Base-by-base conservation (phyloP, 2,329 filamentous ascomycete species). In the Arachnomyces sp. region DNA sequence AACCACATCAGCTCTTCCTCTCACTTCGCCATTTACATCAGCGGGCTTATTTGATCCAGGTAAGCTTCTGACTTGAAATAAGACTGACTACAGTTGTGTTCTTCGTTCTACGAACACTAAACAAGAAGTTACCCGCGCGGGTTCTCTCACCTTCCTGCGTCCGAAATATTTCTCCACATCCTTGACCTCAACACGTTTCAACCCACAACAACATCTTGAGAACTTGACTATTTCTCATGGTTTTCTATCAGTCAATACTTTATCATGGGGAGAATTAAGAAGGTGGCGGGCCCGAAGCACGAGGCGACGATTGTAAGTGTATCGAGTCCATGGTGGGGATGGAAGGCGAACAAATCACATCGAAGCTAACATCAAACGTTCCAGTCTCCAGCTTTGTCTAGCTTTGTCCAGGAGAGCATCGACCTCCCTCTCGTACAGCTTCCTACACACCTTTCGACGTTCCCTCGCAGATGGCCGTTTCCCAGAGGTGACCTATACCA, bases 401-500 rank as follows among this genome's bases (percentile, higher is more conserved):
- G 83, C 39, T 96, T 89, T 59, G 82, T 95, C 55, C 72, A 81
- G 54, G 73, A 74, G 51, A 80, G 84, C 36, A 80, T 79, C 49
- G 57, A 48, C 39, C 44, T 59, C 42, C 77, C 87, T 35, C 69
- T 95, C 54, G 80, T 83, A 54, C 77, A 85, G 59, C 74, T 98
- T 50, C 86, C 87, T 51, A 69, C 77, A 53, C 78, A 84, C 51
- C 82, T 98, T 49, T 73, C 75, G 53, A 77, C 75, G 41, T 96
- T 96, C 60, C 88, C 90, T 43, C 81, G 82, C 49, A 74, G 82
- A 74, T 98, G 92, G 92, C 88, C 89, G 2, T 94, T 96, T 57
- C 90, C 90, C 30, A 80, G 90, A 61, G 93, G 92, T 45, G 92
- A 98, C 61, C 72, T 96, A 21, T 96, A 96, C 61, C 90, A 98